These are phyloP conservation scores for Globisporangium takayamanum DNA, from an alignment of 352 stramenopile genomes.

Conservation along the genomic window DNA sequence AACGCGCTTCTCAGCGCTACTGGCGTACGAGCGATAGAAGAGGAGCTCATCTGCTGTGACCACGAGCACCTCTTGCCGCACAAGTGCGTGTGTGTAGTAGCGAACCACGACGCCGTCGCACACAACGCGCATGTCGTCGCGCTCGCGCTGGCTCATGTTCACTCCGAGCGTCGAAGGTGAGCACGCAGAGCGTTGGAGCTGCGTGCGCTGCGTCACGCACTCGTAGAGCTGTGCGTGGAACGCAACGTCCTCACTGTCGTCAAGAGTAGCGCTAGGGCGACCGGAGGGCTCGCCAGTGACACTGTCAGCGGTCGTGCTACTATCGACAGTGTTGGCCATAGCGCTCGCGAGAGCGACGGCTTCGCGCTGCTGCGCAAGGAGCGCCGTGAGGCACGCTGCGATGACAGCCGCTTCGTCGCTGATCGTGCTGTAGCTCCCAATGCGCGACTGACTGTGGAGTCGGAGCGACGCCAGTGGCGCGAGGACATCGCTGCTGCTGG, in stretches of 20 bases:
- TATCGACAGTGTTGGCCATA: background rate
- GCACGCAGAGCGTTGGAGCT: constrained; percentile 34
- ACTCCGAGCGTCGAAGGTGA: constrained; percentile 55
- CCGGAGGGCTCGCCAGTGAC: too few species aligned
- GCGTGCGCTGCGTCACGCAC: constrained; percentile 38
- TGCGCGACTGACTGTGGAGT: constrained; percentile 63
- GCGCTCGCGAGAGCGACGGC: constrained; percentile 15
- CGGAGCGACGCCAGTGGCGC: constrained; percentile 27
- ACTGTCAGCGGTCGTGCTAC: background rate
- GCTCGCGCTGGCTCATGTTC: constrained; percentile 55
- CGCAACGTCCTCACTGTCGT: constrained; percentile 19
- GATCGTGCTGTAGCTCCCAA: constrained; percentile 74
- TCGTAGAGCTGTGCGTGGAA: constrained; percentile 59
- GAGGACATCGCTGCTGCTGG: constrained; percentile 14
- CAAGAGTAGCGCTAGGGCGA: background rate
- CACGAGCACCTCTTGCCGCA: constrained; percentile 74
- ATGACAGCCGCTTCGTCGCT: constrained; percentile 41
- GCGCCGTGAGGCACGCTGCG: constrained; percentile 20
- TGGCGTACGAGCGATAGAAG: constrained; percentile 67
- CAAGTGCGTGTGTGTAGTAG: constrained; percentile 44
- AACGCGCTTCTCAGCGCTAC: constrained; percentile 46
- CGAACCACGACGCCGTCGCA: constrained; percentile 73
- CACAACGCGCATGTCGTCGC: constrained; percentile 40
- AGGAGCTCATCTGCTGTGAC: constrained; percentile 47
- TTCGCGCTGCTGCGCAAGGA: constrained; percentile 3